These are phyloP conservation scores for Linderniella brevidens DNA, from an alignment of 257 asterid genomes.

Conservation along the genomic window DNA sequence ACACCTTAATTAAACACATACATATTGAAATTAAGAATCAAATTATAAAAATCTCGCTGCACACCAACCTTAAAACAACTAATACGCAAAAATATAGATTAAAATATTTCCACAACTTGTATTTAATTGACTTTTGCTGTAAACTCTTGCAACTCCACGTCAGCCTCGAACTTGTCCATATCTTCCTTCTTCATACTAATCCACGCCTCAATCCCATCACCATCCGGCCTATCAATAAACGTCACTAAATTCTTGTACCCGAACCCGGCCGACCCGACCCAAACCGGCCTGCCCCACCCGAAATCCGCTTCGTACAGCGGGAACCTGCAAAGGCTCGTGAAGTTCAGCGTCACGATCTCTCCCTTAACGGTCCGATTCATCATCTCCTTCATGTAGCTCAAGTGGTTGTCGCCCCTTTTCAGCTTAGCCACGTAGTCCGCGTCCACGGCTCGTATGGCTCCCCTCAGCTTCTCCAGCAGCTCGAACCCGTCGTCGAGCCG, in stretches of 20 bases:
- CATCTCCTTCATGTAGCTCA: conserved; percentile 11
- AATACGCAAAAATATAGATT: too few species aligned
- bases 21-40: too few species aligned
- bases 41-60: too few species aligned
- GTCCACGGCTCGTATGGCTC: conserved; percentile 14
- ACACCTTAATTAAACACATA: too few species aligned
- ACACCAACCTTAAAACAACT: too few species aligned
- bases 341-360: conserved; percentile 15
- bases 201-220: conserved; percentile 35
- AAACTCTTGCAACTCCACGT: conserved; percentile 17
- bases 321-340: conserved; percentile 38
- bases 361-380: conserved; percentile 11
- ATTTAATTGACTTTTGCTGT: too few species aligned
- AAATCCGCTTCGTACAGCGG: conserved; percentile 36
- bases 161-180: conserved; percentile 29
- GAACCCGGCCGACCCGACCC: conserved; percentile 22
- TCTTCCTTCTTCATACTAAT: conserved; percentile 18
- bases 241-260: conserved; percentile 18
- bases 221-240: conserved; percentile 17
- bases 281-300: conserved; percentile 36
- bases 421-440: conserved; percentile 14
- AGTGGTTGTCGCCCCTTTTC: conserved; percentile 12
- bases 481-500: conserved; percentile 1
- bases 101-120: too few species aligned
- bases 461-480: conserved; percentile 13